Percentiles rank a stretch among this genome's conserved stretches.
phyloP scores from a whole-genome alignment of 768 basidiomycete species.

The Hericium alpestre region DNA sequence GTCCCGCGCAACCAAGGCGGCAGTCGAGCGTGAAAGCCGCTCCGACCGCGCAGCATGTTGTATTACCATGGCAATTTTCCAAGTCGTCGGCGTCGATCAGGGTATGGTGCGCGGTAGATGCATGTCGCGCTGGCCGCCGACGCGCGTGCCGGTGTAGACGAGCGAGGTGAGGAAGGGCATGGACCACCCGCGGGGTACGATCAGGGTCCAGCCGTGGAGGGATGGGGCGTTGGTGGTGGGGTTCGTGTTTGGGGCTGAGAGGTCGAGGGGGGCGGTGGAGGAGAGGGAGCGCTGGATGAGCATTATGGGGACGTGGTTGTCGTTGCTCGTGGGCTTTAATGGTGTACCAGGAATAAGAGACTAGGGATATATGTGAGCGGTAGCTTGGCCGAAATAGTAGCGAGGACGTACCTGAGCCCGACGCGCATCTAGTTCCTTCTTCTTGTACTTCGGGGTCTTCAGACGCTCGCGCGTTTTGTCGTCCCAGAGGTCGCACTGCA shows the following conservation, averaged over 20 bases:
- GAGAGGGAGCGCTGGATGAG: conserved; percentile 73
- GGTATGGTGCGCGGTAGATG: no score
- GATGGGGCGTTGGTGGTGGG: conserved; percentile 12
- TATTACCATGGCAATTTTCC: no score
- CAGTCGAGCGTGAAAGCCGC: no score
- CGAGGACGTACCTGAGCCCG: conserved; percentile 47
- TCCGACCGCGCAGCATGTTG: no score
- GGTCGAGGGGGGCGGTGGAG: conserved; percentile 16
- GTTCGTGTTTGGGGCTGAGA: conserved; percentile 7
- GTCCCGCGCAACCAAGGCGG: no score
- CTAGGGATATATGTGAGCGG: conserved; percentile 25
- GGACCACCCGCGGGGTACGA: conserved; percentile 81
- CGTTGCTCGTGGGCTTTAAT: conserved; percentile 56
- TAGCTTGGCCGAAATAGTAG: not conserved
- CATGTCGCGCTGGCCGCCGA: conserved; percentile 72
- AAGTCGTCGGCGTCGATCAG: no score
- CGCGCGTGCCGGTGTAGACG: conserved; percentile 69
- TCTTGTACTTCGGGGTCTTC: conserved; percentile 58
- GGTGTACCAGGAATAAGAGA: conserved; percentile 68
- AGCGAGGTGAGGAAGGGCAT: conserved; percentile 86
- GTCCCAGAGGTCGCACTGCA: conserved; percentile 70
- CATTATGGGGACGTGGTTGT: conserved; percentile 76
- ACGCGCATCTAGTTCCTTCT: conserved; percentile 80
- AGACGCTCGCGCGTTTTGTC: conserved; percentile 39
- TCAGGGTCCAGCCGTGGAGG: conserved; percentile 79